Conservation (phyloP, 345 rosid species). For the Moricandia moricandioides region DNA sequence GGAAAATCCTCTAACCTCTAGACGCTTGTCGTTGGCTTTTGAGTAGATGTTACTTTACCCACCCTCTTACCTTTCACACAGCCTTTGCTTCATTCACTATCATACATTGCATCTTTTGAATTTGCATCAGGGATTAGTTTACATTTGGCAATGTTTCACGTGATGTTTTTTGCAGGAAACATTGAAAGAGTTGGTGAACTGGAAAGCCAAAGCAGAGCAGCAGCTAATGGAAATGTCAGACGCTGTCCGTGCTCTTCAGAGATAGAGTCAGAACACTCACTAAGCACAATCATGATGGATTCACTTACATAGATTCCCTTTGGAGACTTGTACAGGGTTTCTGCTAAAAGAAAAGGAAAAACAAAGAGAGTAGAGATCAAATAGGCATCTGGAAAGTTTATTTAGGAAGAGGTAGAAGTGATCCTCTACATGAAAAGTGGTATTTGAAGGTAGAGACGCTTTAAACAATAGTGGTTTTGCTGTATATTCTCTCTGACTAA, state of each 20-base stretch:
- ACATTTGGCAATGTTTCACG: background rate
- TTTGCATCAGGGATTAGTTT: background rate
- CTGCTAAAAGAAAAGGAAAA: background rate
- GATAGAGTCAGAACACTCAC: conserved; percentile 36
- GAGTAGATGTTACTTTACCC: background rate
- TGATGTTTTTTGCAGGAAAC: conserved; percentile 48
- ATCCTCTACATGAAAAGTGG: background rate
- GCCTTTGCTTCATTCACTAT: conserved; percentile 4
- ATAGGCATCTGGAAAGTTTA: conserved; percentile 25
- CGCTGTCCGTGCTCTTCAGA: conserved; percentile 51
- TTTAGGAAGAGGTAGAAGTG: conserved; percentile 30
- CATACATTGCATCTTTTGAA: background rate
- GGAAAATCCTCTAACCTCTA: background rate
- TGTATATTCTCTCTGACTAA: conserved; percentile 28
- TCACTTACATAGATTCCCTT: conserved; percentile 33
- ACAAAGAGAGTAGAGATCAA: conserved; percentile 21
- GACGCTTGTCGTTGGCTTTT: background rate
- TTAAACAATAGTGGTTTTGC: conserved; percentile 9
- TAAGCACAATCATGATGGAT: conserved; percentile 13
- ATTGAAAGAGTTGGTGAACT: conserved; percentile 61
- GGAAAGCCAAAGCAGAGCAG: conserved; percentile 80
- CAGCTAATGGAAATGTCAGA: conserved; percentile 63
- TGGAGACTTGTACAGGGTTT: conserved; percentile 38
- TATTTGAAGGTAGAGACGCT: conserved; percentile 3
- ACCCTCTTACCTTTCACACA: background rate